Evolutionary conservation across 306 rosid species (phyloP), one percentile per base, ranked within the genome.

Genomic region (Trifolium fragiferum): DNA sequence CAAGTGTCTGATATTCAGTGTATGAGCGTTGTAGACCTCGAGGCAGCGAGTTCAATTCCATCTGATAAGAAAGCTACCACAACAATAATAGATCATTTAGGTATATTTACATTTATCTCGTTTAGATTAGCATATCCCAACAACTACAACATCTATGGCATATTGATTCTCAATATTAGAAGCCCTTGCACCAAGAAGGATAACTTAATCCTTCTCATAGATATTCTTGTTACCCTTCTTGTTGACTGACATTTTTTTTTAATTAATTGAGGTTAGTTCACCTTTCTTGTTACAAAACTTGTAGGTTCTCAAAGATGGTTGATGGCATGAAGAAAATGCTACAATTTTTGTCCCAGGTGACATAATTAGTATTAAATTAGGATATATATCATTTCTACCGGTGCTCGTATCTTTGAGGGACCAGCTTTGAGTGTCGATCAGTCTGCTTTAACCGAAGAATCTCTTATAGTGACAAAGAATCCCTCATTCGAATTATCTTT

Each of bases 121-220:
- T 89, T 92, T 62, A 97, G 99, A 76, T 94, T 96, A 40, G 97
- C 97, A 93, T 96, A 90, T 94, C 63, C 97, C 97, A 72, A 94
- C 99, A 69, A 94, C 92, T 53, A 96, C 96, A 73, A 98, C 89
- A 89, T 94, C 99, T 73, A 94, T 94, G 23, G 99, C 99, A 82
- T 94, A 96, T 83, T 94, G 99, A 84, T 94, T 94, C 79, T 94
- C 99, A 66, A 86, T 86, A 85, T 97, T 92, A 63, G 98, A 94
- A 67, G 99, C 99, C 86, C 97, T 92, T 62, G 98, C 97, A 3
- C 96, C 96, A 50, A 90, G 93, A 86, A 94, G 95, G 11, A 92
- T 81, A 47, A 89, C 93, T 57, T 87, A 19, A 6, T 94, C 99
- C 88, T 90, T 90, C 83, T 94, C 99, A 0, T 2, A 25, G 0